phyloP scores from a whole-genome alignment of 2,329 filamentous ascomycete species.

The Fusarium dimerum region DNA sequence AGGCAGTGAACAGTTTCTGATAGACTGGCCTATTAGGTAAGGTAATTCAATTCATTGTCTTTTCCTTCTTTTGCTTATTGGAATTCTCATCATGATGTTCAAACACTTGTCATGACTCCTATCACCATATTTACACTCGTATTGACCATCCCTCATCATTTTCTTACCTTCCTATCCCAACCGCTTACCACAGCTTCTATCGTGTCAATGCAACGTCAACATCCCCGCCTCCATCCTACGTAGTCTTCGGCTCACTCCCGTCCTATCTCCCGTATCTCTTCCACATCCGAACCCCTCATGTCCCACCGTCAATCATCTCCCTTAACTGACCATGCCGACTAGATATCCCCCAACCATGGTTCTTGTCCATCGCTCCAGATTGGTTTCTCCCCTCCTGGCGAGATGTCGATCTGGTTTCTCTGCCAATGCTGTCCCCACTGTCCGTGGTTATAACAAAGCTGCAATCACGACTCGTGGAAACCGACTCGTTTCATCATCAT shows the following conservation, averaged over 20 bases:
- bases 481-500: slow-evolving; percentile 4
- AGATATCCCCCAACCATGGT: slow-evolving; percentile 19
- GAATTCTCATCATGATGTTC: neutral
- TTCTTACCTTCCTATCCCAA: neutral
- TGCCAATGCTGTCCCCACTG: slow-evolving; percentile 8
- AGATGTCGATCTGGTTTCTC: slow-evolving; percentile 19
- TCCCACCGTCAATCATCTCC: no score
- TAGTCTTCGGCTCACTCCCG: neutral
- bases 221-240: neutral
- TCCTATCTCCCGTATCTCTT: neutral
- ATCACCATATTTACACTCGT: neutral
- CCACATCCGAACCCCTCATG: neutral
- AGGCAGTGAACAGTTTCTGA: neutral
- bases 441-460: slow-evolving; percentile 22
- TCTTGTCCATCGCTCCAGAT: slow-evolving; percentile 27
- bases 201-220: neutral
- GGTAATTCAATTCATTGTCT: neutral
- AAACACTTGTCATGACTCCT: neutral
- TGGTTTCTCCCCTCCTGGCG: slow-evolving; percentile 24
- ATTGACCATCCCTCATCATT: neutral
- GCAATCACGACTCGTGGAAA: slow-evolving; percentile 7
- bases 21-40: neutral
- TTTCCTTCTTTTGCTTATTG: neutral
- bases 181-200: neutral
- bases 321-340: slow-evolving; percentile 12